Conservation (phyloP, 2,329 filamentous ascomycete genomes). For the Aspergillus luchuensis region DNA sequence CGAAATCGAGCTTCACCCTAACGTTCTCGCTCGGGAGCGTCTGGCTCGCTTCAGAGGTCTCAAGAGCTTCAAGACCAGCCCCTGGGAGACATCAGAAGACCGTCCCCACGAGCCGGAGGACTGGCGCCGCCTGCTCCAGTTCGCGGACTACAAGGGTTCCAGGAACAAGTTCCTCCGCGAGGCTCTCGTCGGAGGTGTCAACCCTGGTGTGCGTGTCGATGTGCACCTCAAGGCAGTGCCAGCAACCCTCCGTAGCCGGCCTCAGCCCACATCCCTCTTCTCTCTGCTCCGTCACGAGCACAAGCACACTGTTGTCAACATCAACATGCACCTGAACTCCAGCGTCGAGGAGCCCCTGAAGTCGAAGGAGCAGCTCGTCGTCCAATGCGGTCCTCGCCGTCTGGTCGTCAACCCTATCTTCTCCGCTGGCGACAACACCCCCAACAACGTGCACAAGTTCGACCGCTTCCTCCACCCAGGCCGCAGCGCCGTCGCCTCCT, state of each 20-base stretch:
- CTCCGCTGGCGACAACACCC: constrained; percentile 84
- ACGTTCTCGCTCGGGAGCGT: constrained; percentile 82
- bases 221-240: constrained; percentile 70
- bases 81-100: constrained; percentile 89
- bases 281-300: constrained; percentile 92
- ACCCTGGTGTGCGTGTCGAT: constrained; percentile 78
- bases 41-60: constrained; percentile 84
- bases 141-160: constrained; percentile 86
- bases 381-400: constrained; percentile 86
- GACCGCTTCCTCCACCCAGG: constrained; percentile 89
- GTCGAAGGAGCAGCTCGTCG: constrained; percentile 86
- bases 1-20: constrained; percentile 90
- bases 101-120: constrained; percentile 83
- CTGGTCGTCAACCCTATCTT: constrained; percentile 88
- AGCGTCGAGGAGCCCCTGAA: constrained; percentile 76
- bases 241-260: constrained; percentile 52
- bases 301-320: constrained; percentile 87
- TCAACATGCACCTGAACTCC: constrained; percentile 81
- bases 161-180: constrained; percentile 77
- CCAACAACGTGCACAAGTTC: constrained; percentile 97
- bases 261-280: constrained; percentile 72
- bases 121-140: constrained; percentile 81
- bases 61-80: constrained; percentile 84
- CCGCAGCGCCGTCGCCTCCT: constrained; percentile 82
- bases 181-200: constrained; percentile 83